Evolutionary conservation across 2,329 filamentous ascomycete species (phyloP), one percentile per base, ranked within the genome.

Genomic region (Xylariales sp.): DNA sequence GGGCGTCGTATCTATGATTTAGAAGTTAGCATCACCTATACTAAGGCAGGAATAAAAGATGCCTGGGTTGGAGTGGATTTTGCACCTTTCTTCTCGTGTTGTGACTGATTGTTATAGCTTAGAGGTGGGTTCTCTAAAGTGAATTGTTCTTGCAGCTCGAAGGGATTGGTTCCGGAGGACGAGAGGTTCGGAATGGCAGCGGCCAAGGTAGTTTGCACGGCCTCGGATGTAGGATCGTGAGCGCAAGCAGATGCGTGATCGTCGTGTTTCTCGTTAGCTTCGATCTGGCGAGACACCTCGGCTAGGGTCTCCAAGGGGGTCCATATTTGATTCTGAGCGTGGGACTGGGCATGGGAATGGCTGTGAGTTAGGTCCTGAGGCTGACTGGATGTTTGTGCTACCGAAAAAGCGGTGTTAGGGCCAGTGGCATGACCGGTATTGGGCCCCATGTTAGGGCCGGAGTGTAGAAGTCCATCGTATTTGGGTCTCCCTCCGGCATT

Each of bases 291-390:
- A 57, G 94, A 97, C 0, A 94, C 94, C 80, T 97, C 94, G 39
- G 94, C 94, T 28, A 97, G 84, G 5, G 94, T 94, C 77, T 97
- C 93, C 45, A 97, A 84, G 1, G 93, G 92, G 69, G 93, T 93
- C 85, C 93, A 93, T 71, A 78, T 76, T 65, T 79, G 75, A 1
- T 85, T 83, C 7, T 83, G 75, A 28, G 81, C 80, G 53, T 78
- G 74, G n/a, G 73, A 49, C 6, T 72, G 65, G 57, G 71, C 72
- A 53, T 75, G 74, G 61, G 64, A 4, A 46, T 61, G 57, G 5
- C 23, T 23, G 23, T 48, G 54, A 3, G 36, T 8, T 41, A 46
- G 43, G 32, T 52, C 54, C 18, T 59, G 50, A n/a, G 41, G 14
- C 36, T 67, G 56, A 34, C 14, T 50, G 23, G 53, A 23, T 6